phyloP scores from a whole-genome alignment of 768 basidiomycete species.

The Hemileccinum impolitum region DNA sequence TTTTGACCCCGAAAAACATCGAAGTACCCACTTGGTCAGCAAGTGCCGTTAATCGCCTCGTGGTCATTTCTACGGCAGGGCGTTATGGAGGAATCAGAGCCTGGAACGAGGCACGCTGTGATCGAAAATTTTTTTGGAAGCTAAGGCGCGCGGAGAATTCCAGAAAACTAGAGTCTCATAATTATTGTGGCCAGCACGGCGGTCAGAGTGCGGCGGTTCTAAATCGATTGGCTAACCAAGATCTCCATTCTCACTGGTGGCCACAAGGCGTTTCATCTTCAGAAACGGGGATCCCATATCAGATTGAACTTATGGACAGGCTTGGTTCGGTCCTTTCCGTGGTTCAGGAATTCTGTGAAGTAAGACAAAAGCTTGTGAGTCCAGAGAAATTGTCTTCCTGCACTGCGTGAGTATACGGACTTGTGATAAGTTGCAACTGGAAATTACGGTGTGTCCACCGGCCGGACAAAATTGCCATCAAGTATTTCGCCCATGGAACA shows the following conservation, averaged over 20 bases:
- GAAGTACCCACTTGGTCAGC: not conserved
- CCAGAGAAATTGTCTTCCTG: not conserved
- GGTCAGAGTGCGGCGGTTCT: constrained; percentile 2
- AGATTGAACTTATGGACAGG: too few relatives aligned
- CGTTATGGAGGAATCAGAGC: not conserved
- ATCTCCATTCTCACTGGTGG: not conserved
- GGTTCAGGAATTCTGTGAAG: not conserved
- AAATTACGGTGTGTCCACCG: not conserved
- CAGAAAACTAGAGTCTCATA: not conserved
- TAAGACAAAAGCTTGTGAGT: not conserved
- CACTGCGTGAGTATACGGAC: constrained; percentile 3
- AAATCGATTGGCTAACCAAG: constrained; percentile 10
- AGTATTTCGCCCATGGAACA: not conserved
- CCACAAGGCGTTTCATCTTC: not conserved
- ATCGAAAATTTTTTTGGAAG: constrained; percentile 4
- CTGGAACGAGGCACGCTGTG: constrained; percentile 3
- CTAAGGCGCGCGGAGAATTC: not conserved
- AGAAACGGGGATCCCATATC: not conserved
- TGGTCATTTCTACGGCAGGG: not conserved
- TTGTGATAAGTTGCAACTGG: not conserved
- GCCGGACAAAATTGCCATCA: not conserved
- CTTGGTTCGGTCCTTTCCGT: constrained; percentile 1
- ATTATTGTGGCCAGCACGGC: not conserved
- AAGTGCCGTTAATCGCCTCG: not conserved
- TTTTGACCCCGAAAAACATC: not conserved